phyloP scores from a whole-genome alignment of 2,329 filamentous ascomycete species.

The Fonsecaea pedrosoi region DNA sequence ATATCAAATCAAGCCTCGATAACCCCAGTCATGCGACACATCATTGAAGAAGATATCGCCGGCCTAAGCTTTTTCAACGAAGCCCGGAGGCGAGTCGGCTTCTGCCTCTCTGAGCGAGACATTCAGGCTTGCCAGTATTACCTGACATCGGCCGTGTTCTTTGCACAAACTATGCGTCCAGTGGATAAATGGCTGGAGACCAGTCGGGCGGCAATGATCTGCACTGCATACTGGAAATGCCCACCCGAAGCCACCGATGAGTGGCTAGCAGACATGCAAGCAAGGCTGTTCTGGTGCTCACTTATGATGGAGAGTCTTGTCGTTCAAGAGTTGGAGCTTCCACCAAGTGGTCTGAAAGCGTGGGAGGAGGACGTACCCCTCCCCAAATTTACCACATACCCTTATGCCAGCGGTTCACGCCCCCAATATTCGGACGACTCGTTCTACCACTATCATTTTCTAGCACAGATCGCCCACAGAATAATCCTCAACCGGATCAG shows the following conservation, averaged over 20 bases:
- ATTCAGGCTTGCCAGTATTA: slow-evolving; percentile 61
- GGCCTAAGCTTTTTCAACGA: slow-evolving; percentile 63
- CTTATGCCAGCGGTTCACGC: slow-evolving; percentile 45
- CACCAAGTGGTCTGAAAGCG: slow-evolving; percentile 57
- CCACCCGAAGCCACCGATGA: slow-evolving; percentile 54
- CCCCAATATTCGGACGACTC: slow-evolving; percentile 57
- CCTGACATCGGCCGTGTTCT: slow-evolving; percentile 60
- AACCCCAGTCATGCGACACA: slow-evolving; percentile 44
- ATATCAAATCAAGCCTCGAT: slow-evolving; percentile 36
- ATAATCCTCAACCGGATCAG: slow-evolving; percentile 60
- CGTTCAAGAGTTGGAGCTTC: slow-evolving; percentile 61
- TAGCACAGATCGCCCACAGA: slow-evolving; percentile 63
- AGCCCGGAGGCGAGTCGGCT: slow-evolving; percentile 59
- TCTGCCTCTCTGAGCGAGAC: slow-evolving; percentile 59
- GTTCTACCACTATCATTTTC: slow-evolving; percentile 64
- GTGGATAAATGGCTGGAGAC: slow-evolving; percentile 63
- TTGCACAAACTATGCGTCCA: slow-evolving; percentile 59
- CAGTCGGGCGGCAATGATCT: slow-evolving; percentile 59
- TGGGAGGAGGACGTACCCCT: slow-evolving; percentile 61
- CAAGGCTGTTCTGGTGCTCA: slow-evolving; percentile 62
- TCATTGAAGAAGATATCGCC: slow-evolving; percentile 56
- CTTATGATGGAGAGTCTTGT: slow-evolving; percentile 64
- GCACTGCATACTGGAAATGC: slow-evolving; percentile 47
- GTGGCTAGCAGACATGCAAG: slow-evolving; percentile 64
- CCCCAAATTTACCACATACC: slow-evolving; percentile 59